Percentiles rank a stretch among this genome's conserved stretches.
phyloP scores from a whole-genome alignment of 2,329 filamentous ascomycete genomes.

The Xylariaceae sp. region DNA sequence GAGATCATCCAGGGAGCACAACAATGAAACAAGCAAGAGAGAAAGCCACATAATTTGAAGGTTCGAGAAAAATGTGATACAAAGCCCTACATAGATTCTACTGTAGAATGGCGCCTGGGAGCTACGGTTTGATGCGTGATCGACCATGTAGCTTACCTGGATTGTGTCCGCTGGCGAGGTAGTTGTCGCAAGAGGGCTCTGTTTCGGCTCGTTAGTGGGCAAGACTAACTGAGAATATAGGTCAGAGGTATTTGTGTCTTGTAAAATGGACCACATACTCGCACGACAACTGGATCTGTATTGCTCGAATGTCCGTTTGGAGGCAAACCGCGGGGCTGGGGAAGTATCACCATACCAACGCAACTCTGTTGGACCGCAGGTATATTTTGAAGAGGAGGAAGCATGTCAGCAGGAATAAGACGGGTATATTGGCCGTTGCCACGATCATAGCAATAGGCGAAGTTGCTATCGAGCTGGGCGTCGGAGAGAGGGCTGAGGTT shows the following conservation, averaged over 20 bases:
- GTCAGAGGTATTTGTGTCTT: not conserved
- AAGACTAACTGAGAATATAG: not conserved
- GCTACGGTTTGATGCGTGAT: conserved; percentile 24
- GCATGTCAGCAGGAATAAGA: conserved; percentile 61
- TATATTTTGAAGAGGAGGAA: conserved; percentile 54
- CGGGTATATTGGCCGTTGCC: conserved; percentile 60
- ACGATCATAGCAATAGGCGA: conserved; percentile 59
- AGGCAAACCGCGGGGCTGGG: conserved; percentile 46
- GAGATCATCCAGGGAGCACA: not conserved
- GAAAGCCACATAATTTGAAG: too few relatives aligned
- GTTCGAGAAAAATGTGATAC: conserved; percentile 4
- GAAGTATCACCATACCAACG: conserved; percentile 55
- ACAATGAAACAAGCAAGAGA: not conserved
- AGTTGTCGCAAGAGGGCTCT: conserved; percentile 35
- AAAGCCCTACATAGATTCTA: conserved; percentile 20
- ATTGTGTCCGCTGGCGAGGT: conserved; percentile 38
- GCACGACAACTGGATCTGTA: conserved; percentile 44
- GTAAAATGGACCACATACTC: conserved; percentile 44
- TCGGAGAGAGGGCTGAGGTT: conserved; percentile 28
- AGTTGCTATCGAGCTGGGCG: conserved; percentile 40
- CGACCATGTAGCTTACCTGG: conserved; percentile 39
- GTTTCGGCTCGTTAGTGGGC: conserved; percentile 17
- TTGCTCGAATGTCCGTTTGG: conserved; percentile 48
- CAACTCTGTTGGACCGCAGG: conserved; percentile 47
- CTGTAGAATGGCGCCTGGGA: conserved; percentile 5